Evolutionary conservation across 139 green algal species (phyloP).

Genomic region (Asterochloris erici): DNA sequence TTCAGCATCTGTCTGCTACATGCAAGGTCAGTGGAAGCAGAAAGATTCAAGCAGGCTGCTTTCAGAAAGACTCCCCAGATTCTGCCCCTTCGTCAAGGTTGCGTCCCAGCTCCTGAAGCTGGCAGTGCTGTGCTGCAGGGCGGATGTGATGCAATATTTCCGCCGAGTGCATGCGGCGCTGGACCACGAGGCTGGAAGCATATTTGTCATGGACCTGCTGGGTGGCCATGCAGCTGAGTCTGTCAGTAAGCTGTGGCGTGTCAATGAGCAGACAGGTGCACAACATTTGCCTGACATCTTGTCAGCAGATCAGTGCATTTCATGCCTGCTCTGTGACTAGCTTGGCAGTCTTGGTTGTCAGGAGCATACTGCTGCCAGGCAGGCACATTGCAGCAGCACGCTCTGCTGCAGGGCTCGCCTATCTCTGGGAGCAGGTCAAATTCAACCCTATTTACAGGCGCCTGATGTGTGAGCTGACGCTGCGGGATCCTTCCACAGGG

Average conservation of each 20-base stretch:
- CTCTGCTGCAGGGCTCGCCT: constrained; percentile 10
- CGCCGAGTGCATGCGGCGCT: constrained; percentile 8
- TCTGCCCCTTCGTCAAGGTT: not conserved
- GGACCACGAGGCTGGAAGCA: constrained; percentile 15
- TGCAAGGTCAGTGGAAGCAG: not conserved
- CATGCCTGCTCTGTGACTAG: too few relatives aligned
- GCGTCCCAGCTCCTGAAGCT: not conserved
- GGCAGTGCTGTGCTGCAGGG: not conserved
- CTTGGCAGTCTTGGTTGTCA: not conserved
- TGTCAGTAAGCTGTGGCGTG: not conserved
- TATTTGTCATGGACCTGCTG: constrained; percentile 26
- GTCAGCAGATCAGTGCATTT: not conserved
- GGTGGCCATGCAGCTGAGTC: constrained; percentile 20
- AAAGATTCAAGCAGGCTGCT: not conserved
- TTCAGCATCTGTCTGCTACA: constrained; percentile 27
- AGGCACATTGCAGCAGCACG: not conserved
- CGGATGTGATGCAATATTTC: constrained; percentile 17
- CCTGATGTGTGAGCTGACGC: constrained; percentile 18
- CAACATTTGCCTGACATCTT: not conserved
- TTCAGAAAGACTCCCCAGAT: not conserved
- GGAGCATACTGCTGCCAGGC: not conserved
- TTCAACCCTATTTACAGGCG: constrained; percentile 20
- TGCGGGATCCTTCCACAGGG: constrained; percentile 1
- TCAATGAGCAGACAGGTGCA: constrained; percentile 14
- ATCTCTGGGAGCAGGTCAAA: constrained; percentile 26